phyloP scores from a whole-genome alignment of 768 basidiomycete species.

The Pluteus cervinus region DNA sequence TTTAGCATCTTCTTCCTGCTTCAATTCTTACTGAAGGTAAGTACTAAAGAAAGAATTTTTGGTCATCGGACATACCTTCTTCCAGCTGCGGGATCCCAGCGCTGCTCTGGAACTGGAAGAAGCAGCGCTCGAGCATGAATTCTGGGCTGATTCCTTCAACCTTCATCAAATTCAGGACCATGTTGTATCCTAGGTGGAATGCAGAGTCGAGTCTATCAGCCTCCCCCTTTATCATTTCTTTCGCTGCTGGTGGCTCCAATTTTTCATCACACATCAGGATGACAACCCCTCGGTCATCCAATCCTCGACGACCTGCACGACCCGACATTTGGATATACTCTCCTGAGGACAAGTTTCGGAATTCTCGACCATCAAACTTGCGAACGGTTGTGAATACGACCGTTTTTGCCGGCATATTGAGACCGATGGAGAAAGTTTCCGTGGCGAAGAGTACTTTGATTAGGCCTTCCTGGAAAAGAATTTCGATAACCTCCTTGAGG shows the following conservation, averaged over 20 bases:
- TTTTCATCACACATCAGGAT: slow-evolving; percentile 99
- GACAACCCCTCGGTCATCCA: slow-evolving; percentile 98
- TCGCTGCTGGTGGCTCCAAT: slow-evolving; percentile 86
- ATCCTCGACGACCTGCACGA: slow-evolving; percentile 91
- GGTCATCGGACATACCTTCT: slow-evolving; percentile 50
- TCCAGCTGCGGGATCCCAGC: slow-evolving; percentile 83
- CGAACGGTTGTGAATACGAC: slow-evolving; percentile 95
- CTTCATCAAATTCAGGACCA: slow-evolving; percentile 97
- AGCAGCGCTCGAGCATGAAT: slow-evolving; percentile 95
- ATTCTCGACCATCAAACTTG: slow-evolving; percentile 95
- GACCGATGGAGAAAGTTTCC: slow-evolving; percentile 95
- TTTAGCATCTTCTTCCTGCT: slow-evolving; percentile 61
- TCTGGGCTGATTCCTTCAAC: slow-evolving; percentile 98
- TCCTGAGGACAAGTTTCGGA: slow-evolving; percentile 86
- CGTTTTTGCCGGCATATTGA: slow-evolving; percentile 99
- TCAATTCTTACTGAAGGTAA: slow-evolving; percentile 50
- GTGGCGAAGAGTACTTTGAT: slow-evolving; percentile 99
- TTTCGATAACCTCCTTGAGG: slow-evolving; percentile 98
- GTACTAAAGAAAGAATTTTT: background rate
- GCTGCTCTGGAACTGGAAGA: slow-evolving; percentile 97
- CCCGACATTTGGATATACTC: slow-evolving; percentile 99
- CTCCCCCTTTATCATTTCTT: slow-evolving; percentile 97
- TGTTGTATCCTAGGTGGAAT: slow-evolving; percentile 98
- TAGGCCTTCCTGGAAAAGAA: slow-evolving; percentile 95
- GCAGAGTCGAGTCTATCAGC: slow-evolving; percentile 96